Evolutionary conservation across 1,284 basidiomycete species (phyloP).

Genomic region (Puccinia hordei): DNA sequence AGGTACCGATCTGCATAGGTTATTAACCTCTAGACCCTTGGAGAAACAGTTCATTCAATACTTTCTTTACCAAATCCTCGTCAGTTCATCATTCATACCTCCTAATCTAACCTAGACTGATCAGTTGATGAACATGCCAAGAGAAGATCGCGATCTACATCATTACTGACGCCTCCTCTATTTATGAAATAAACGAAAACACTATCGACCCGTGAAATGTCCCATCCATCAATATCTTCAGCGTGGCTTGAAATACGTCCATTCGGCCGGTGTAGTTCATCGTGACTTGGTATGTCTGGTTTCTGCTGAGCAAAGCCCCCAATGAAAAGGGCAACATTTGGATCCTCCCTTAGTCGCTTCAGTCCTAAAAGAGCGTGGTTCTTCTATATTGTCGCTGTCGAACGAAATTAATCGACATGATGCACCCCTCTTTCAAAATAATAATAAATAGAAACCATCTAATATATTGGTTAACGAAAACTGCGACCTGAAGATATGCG

Average conservation of each 20-base stretch:
- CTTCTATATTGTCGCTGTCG: not conserved
- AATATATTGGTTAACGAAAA: conserved; percentile 99
- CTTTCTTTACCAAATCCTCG: conserved; percentile 97
- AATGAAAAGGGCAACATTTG: conserved; percentile 1
- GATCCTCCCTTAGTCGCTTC: too few relatives aligned
- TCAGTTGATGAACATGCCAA: not conserved
- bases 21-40: conserved; percentile 90
- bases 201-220: conserved; percentile 38
- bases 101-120: not conserved
- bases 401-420: not conserved
- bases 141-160: not conserved
- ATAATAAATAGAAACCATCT: conserved; percentile 83
- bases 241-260: conserved; percentile 98
- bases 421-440: not conserved
- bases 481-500: conserved; percentile 98
- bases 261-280: conserved; percentile 98
- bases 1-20: conserved; percentile 94
- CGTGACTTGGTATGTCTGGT: conserved; percentile 76
- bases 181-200: not conserved
- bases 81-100: conserved; percentile 60
- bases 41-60: conserved; percentile 99
- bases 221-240: conserved; percentile 57
- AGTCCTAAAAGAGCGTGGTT: not conserved
- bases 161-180: not conserved
- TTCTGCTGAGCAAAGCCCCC: not conserved